Percentiles rank a stretch among this genome's conserved stretches.
Conservation (phyloP, 768 basidiomycete species). For the Pleurotus citrinopileatus region DNA sequence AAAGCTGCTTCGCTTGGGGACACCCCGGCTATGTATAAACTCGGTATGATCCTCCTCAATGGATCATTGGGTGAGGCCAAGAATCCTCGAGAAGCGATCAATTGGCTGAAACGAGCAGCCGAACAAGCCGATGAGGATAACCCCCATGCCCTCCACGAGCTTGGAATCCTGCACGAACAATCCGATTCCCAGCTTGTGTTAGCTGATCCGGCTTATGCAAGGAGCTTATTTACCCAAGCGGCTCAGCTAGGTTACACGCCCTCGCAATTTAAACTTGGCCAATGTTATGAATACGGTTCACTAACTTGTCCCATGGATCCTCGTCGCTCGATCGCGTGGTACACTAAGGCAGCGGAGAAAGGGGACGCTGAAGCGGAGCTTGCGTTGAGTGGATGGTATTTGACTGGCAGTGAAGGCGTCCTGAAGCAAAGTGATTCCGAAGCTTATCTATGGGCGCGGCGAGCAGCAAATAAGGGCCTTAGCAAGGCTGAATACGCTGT, state of each 20-base stretch:
- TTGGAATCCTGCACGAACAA: constrained; percentile 83
- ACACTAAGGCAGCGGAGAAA: constrained; percentile 97
- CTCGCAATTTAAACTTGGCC: constrained; percentile 93
- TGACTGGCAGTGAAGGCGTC: constrained; percentile 93
- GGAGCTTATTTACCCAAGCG: constrained; percentile 84
- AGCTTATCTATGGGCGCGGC: constrained; percentile 97
- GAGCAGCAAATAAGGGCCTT: constrained; percentile 94
- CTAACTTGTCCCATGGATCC: constrained; percentile 92
- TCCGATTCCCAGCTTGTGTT: constrained; percentile 65
- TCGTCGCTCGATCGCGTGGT: constrained; percentile 94
- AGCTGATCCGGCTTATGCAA: constrained; percentile 79
- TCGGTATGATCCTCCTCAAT: constrained; percentile 95
- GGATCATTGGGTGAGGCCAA: constrained; percentile 79
- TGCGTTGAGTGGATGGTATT: constrained; percentile 96
- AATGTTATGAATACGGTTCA: constrained; percentile 91
- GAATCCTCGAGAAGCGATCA: constrained; percentile 89
- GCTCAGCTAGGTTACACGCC: constrained; percentile 92
- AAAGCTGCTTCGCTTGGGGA: constrained; percentile 96
- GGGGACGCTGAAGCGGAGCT: constrained; percentile 94
- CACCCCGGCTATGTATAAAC: constrained; percentile 98
- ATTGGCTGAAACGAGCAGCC: constrained; percentile 92
- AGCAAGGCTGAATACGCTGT: constrained; percentile 99
- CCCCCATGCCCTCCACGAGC: constrained; percentile 94
- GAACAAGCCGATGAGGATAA: constrained; percentile 98
- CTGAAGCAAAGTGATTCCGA: constrained; percentile 97